Evolutionary conservation across 129 eudicot genomes (phyloP).

Genomic region (Flaveria sonorensis): DNA sequence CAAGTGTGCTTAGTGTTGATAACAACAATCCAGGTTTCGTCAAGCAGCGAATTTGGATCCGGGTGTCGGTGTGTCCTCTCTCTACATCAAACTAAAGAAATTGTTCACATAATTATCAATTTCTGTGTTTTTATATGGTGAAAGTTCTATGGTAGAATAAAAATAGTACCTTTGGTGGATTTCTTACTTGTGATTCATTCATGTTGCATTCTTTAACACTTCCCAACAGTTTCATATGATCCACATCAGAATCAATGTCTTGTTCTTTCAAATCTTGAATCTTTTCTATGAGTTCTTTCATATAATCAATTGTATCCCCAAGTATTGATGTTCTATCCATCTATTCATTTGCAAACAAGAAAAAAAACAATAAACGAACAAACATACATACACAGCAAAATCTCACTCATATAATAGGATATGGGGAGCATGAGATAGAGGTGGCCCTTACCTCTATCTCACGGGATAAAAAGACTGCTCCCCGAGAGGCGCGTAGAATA

Average conservation of each 20-base stretch:
- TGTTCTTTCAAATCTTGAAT: slow-evolving; percentile 57
- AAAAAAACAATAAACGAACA: background rate
- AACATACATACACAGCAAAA: too few relatives aligned
- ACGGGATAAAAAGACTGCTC: too few relatives aligned
- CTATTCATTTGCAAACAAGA: slow-evolving; percentile 30
- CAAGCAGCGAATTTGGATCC: slow-evolving; percentile 67
- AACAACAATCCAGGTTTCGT: slow-evolving; percentile 68
- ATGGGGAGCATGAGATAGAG: too few relatives aligned
- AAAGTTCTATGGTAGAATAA: slow-evolving; percentile 1
- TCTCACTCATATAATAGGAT: too few relatives aligned
- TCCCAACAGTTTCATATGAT: slow-evolving; percentile 36
- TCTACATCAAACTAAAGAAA: slow-evolving; percentile 64
- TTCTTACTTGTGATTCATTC: slow-evolving; percentile 51
- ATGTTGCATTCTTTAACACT: slow-evolving; percentile 53
- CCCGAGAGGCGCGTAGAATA: background rate
- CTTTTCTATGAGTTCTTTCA: slow-evolving; percentile 73
- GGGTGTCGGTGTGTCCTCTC: slow-evolving; percentile 51
- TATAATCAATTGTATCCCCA: slow-evolving; percentile 82
- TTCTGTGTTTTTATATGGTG: slow-evolving; percentile 6
- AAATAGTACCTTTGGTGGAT: slow-evolving; percentile 64
- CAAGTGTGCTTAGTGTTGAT: slow-evolving; percentile 70
- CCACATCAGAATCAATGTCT: slow-evolving; percentile 24
- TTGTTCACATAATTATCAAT: background rate
- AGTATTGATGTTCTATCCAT: slow-evolving; percentile 96
- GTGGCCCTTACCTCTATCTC: too few relatives aligned